Conservation (phyloP, 257 asterid genomes). For the Thymus mandschuricus region DNA sequence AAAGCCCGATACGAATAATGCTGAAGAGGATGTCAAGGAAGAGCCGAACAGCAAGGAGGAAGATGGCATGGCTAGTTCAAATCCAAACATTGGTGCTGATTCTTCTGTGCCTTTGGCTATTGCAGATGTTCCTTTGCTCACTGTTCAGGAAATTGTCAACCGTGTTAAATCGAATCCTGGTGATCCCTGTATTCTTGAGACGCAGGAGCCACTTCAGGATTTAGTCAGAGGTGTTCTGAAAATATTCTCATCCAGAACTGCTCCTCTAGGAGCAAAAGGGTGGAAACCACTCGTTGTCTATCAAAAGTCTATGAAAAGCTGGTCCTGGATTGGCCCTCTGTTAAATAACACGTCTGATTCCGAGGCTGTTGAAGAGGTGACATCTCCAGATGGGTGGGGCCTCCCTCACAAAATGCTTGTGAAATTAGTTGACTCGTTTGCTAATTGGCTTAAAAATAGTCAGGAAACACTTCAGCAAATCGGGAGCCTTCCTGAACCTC, state of each 20-base stretch:
- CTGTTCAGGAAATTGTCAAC: constrained; percentile 80
- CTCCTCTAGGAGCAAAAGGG: constrained; percentile 98
- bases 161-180: constrained; percentile 92
- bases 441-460: constrained; percentile 97
- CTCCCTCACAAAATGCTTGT: constrained; percentile 97
- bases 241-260: constrained; percentile 85
- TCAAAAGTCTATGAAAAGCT: constrained; percentile 75
- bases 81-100: constrained; percentile 44
- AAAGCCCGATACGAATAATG: constrained; percentile 50
- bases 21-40: constrained; percentile 50
- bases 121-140: constrained; percentile 63
- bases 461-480: constrained; percentile 97
- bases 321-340: constrained; percentile 96
- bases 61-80: constrained; percentile 44
- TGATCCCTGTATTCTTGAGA: constrained; percentile 93
- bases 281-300: constrained; percentile 93
- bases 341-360: constrained; percentile 51
- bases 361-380: constrained; percentile 76
- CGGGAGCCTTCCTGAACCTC: constrained; percentile 96
- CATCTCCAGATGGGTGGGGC: constrained; percentile 95
- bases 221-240: constrained; percentile 93
- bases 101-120: constrained; percentile 51
- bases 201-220: constrained; percentile 99
- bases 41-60: constrained; percentile 51
- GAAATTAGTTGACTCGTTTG: constrained; percentile 90